Base-by-base conservation (phyloP, 345 rosid genomes). In the Citrus maxima region DNA sequence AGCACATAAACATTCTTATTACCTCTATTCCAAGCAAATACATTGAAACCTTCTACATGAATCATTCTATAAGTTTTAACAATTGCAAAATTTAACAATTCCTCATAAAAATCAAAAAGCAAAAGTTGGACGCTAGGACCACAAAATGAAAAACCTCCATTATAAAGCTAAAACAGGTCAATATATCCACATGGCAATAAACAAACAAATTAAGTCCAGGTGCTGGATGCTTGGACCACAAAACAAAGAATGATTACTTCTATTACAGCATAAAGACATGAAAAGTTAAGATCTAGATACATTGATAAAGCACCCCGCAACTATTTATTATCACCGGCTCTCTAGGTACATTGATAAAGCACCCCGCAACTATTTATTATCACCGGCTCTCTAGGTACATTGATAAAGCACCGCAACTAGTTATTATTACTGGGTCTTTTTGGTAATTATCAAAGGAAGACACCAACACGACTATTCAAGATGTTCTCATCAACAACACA, bases 161-260 rank as follows among this genome's bases (percentile, higher is more conserved):
- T 55, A 70, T 64, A 61, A 34, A 73, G 51, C 67, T 27, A 69
- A 37, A 63, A 59, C 75, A 63, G 49, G 65, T n/a, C 40, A 70
- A 54, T 49, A 54, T 32, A 78, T 38, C 76, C 70, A 30, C 56
- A 40, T 67, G 10, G 62, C 54, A 24, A 67, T 42, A 46, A 46
- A 24, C 28, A 63, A 54, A 49, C 34, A 32, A 32, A 28, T 22
- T 38, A 51, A 25, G 60, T 46, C 19, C 38, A 70, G 24, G 34
- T 59, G 61, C 62, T 59, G 74, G 66, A 58, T 38, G 75, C 66
- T 2, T 80, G 83, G 81, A 80, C 78, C 81, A 83, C 82, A 58
- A 80, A 56, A 34, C 73, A 63, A 67, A 42, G 65, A 56, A 60
- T 71, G 66, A 78, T 66, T 74, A 27, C 60, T 10, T 54, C 76